Percentiles rank a stretch among this genome's conserved stretches.
These are phyloP conservation scores for Fusarium xyrophilum DNA, from an alignment of 2,329 filamentous ascomycete genomes.

Conservation along the genomic window DNA sequence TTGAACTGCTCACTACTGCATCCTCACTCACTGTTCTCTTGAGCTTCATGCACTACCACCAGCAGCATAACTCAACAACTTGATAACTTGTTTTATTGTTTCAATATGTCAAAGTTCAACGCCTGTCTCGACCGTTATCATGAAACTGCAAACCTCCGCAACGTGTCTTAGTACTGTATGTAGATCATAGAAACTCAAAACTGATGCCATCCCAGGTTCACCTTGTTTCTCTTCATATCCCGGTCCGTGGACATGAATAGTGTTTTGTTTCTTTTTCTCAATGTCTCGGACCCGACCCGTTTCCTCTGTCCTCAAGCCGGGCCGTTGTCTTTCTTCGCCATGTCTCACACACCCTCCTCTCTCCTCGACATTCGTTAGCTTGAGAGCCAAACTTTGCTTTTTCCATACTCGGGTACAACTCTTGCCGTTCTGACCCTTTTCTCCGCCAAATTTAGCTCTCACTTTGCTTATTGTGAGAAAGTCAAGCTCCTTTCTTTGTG, in stretches of 20 bases:
- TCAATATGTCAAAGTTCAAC: neutral
- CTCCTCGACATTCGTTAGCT: neutral
- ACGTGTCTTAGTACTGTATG: neutral
- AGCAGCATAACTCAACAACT: neutral
- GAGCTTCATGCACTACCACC: neutral
- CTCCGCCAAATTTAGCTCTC: neutral
- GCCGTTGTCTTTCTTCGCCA: conserved; percentile 22
- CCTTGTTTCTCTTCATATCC: neutral
- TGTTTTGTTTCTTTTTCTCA: neutral
- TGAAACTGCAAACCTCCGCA: neutral
- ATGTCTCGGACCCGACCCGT: neutral
- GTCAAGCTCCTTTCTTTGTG: neutral
- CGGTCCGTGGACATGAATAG: neutral
- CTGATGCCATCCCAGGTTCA: neutral
- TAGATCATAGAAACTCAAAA: neutral
- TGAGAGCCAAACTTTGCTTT: conserved; percentile 16
- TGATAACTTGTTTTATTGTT: neutral
- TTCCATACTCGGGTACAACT: neutral
- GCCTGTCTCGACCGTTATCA: neutral
- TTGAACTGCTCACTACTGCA: neutral
- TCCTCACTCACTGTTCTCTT: neutral
- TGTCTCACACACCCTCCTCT: conserved; percentile 2
- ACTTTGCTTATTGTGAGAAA: conserved; percentile 4
- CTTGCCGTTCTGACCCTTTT: neutral
- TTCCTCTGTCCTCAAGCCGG: neutral